A percentile compares a stretch with the other conserved stretches of the same genome.
Evolutionary conservation across 2,329 filamentous ascomycete species (phyloP).

Genomic region (Aspergillus cejpii): DNA sequence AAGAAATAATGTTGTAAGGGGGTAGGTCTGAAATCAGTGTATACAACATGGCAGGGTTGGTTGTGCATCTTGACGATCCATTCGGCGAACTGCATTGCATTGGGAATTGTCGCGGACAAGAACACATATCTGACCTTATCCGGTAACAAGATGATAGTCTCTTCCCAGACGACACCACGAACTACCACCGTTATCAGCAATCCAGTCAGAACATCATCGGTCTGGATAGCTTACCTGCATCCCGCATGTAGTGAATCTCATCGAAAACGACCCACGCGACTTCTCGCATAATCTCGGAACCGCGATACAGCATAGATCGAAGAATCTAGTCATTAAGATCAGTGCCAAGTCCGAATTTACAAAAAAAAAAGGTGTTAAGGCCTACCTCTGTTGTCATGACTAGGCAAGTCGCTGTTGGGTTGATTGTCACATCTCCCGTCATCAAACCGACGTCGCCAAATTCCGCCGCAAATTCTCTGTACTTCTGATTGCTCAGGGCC

Average conservation of each 20-base stretch:
- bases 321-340: slow-evolving; percentile 57
- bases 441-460: slow-evolving; percentile 97
- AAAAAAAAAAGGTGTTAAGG: too few species aligned
- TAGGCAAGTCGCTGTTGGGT: slow-evolving; percentile 92
- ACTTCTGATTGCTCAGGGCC: slow-evolving; percentile 97
- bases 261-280: slow-evolving; percentile 98
- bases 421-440: slow-evolving; percentile 99
- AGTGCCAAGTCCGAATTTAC: neutral
- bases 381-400: slow-evolving; percentile 90
- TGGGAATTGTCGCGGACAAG: slow-evolving; percentile 94
- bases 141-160: slow-evolving; percentile 94
- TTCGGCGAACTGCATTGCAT: slow-evolving; percentile 97
- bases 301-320: slow-evolving; percentile 94
- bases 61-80: slow-evolving; percentile 98
- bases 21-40: slow-evolving; percentile 95
- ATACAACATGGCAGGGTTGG: slow-evolving; percentile 97
- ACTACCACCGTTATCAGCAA: slow-evolving; percentile 35
- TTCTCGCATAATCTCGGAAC: slow-evolving; percentile 98
- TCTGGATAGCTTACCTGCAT: slow-evolving; percentile 53
- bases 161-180: slow-evolving; percentile 96
- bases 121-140: slow-evolving; percentile 99
- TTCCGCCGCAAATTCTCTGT: slow-evolving; percentile 87
- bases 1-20: slow-evolving; percentile 98
- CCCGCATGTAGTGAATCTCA: slow-evolving; percentile 97
- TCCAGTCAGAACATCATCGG: neutral